Conservation (phyloP, 2,329 filamentous ascomycete genomes). For the Colletotrichum chrysophilum region DNA sequence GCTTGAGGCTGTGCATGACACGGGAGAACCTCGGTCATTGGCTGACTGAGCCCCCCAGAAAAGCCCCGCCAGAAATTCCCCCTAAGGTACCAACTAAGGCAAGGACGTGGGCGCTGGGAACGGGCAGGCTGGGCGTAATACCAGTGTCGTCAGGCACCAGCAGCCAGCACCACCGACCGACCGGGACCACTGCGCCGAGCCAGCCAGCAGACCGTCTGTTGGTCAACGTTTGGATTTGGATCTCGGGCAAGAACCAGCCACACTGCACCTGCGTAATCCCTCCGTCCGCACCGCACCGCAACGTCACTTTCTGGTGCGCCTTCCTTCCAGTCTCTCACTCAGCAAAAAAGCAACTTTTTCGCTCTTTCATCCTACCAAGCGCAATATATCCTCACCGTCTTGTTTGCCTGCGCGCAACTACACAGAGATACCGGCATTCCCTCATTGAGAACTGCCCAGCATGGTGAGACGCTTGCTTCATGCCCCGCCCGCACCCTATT, state of each 20-base stretch:
- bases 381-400: not conserved
- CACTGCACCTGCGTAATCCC: constrained; percentile 24
- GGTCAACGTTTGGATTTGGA: constrained; percentile 21
- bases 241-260: constrained; percentile 24
- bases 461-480: constrained; percentile 25
- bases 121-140: not conserved
- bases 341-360: not conserved
- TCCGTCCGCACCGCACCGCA: constrained; percentile 18
- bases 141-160: constrained; percentile 21
- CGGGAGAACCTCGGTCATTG: constrained; percentile 2
- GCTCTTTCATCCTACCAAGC: constrained; percentile 3
- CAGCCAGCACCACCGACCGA: not conserved
- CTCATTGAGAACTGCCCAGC: constrained; percentile 24
- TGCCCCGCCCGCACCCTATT: constrained; percentile 16
- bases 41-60: not conserved
- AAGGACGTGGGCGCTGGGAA: not conserved
- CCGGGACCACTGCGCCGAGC: not conserved
- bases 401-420: constrained; percentile 9
- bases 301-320: constrained; percentile 21
- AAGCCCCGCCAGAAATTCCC: not conserved
- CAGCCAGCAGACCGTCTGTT: not conserved
- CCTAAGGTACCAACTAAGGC: not conserved
- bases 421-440: constrained; percentile 13
- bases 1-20: constrained; percentile 14
- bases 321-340: constrained; percentile 19